Percentiles rank a stretch among this genome's conserved stretches.
Evolutionary conservation across 2,329 filamentous ascomycete genomes (phyloP).

Genomic region (Leptodontidium sp.): DNA sequence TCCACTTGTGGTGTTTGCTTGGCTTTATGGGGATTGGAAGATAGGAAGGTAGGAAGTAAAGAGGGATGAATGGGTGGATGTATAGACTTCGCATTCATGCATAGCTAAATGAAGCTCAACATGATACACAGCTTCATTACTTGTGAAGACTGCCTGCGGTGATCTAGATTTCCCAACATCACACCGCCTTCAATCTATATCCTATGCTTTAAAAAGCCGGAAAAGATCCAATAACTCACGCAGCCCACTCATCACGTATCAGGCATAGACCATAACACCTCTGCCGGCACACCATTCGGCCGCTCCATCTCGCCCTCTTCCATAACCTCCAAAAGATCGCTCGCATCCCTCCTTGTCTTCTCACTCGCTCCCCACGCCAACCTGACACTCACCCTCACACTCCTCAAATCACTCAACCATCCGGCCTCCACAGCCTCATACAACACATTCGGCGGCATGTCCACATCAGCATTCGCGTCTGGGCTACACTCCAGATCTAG

Average conservation of each 20-base stretch:
- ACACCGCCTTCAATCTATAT: not conserved
- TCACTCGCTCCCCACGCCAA: constrained; percentile 45
- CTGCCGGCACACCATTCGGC: constrained; percentile 39
- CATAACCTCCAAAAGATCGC: constrained; percentile 42
- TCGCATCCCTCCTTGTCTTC: constrained; percentile 35
- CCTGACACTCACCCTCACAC: constrained; percentile 44
- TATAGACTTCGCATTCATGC: constrained; percentile 7
- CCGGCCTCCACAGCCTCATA: constrained; percentile 44
- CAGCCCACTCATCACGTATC: constrained; percentile 16
- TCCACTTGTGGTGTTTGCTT: not conserved
- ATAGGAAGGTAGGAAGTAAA: not conserved
- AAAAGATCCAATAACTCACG: not conserved
- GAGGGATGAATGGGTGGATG: not conserved
- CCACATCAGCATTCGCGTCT: constrained; percentile 40
- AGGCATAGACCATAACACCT: constrained; percentile 36
- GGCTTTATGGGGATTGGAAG: not conserved
- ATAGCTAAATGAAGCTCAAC: not conserved
- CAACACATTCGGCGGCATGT: constrained; percentile 35
- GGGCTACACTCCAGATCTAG: constrained; percentile 47
- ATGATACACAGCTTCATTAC: constrained; percentile 5
- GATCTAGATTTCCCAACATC: not conserved
- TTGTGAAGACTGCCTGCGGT: constrained; percentile 4
- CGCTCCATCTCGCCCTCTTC: constrained; percentile 43
- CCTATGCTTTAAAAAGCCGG: not conserved
- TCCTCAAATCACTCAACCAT: constrained; percentile 41